Percentiles rank a stretch among this genome's conserved stretches.
Conservation (phyloP, 495 filamentous ascomycete genomes). For the Cladorrhinum samala region DNA sequence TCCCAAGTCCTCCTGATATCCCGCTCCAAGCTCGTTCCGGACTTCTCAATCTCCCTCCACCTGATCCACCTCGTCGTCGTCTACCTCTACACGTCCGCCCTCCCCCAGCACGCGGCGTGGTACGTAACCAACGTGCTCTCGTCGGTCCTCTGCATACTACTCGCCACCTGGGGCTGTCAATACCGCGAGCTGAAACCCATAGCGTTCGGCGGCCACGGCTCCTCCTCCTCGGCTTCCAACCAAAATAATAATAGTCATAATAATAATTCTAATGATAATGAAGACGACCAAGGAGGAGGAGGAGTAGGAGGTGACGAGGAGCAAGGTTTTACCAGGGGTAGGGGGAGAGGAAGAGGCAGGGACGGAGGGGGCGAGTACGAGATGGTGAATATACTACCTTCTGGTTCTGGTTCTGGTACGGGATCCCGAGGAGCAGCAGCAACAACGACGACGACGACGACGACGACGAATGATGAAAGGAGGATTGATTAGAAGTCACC, state of each 20-base stretch:
- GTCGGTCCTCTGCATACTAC: conserved; percentile 58
- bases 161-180: conserved; percentile 86
- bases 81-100: conserved; percentile 61
- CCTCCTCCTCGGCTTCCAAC: conserved; percentile 13
- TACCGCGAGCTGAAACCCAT: conserved; percentile 87
- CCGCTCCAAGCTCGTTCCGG: conserved; percentile 83
- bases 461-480: too few species aligned
- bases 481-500: too few species aligned
- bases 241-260: too few species aligned
- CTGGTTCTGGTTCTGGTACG: too few species aligned
- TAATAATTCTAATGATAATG: too few species aligned
- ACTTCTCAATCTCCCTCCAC: conserved; percentile 89
- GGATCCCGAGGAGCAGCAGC: too few species aligned
- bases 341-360: conserved; percentile 46
- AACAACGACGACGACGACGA: too few species aligned
- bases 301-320: conserved; percentile 13
- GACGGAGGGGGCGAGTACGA: conserved; percentile 71
- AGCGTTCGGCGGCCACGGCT: conserved; percentile 63
- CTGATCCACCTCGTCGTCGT: conserved; percentile 77
- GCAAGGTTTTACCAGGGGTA: conserved; percentile 21
- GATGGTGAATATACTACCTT: conserved; percentile 65
- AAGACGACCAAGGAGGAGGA: conserved; percentile 6
- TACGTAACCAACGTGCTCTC: conserved; percentile 74
- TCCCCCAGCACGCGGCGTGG: conserved; percentile 78
- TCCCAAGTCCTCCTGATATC: conserved; percentile 74